phyloP scores from a whole-genome alignment of 2,329 filamentous ascomycete species.

The Onygenales sp. region DNA sequence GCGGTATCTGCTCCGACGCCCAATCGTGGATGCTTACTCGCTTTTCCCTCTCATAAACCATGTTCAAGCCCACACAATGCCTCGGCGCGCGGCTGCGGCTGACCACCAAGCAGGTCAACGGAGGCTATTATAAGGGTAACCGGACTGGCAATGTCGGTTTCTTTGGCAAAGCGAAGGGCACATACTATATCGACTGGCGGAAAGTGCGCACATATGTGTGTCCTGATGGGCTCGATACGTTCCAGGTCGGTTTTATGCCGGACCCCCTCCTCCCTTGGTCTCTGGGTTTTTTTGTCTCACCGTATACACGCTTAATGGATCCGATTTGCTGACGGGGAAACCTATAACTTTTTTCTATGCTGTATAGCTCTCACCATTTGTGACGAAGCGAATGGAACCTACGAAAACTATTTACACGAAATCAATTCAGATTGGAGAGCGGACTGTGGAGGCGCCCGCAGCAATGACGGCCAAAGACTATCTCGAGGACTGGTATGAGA shows the following conservation, averaged over 20 bases:
- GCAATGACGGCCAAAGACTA: slow-evolving; percentile 27
- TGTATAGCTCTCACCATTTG: slow-evolving; percentile 36
- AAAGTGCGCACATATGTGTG: slow-evolving; percentile 89
- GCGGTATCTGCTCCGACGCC: too few species aligned
- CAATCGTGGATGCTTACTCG: background rate
- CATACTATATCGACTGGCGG: slow-evolving; percentile 68
- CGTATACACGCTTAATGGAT: background rate
- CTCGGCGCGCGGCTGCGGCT: slow-evolving; percentile 67
- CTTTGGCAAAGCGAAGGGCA: slow-evolving; percentile 47
- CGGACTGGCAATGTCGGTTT: slow-evolving; percentile 79
- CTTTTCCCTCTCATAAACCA: slow-evolving; percentile 14
- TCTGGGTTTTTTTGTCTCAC: background rate
- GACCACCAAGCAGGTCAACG: slow-evolving; percentile 86
- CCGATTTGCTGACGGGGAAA: background rate
- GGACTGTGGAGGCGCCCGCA: slow-evolving; percentile 8
- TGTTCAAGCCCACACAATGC: slow-evolving; percentile 36
- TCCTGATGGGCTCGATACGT: slow-evolving; percentile 57
- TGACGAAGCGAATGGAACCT: slow-evolving; percentile 32
- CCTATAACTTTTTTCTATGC: background rate
- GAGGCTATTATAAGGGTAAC: slow-evolving; percentile 96
- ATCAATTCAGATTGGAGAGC: slow-evolving; percentile 15
- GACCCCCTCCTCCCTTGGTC: slow-evolving; percentile 7
- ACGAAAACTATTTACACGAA: slow-evolving; percentile 25
- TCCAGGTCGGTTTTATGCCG: slow-evolving; percentile 50
- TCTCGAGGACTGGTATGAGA: slow-evolving; percentile 29